phyloP scores from a whole-genome alignment of 75 land plant genomes.

The Pinus tabuliformis region DNA sequence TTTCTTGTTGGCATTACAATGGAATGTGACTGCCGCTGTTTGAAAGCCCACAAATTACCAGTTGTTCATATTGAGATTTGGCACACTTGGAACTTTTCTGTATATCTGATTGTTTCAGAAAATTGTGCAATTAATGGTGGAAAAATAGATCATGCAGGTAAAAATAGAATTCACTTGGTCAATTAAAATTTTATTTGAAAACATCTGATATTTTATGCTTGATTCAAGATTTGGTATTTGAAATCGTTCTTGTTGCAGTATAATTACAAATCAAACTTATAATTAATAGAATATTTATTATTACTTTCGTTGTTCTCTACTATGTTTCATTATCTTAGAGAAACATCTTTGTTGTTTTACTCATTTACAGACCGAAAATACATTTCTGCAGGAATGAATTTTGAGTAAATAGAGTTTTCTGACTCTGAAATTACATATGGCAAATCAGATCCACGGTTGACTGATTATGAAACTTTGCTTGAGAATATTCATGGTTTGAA shows the following conservation, averaged over 20 bases:
- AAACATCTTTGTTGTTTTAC: background rate
- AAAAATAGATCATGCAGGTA: background rate
- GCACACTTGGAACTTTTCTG: background rate
- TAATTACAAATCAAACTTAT: background rate
- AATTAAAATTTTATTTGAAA: background rate
- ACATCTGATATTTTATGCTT: background rate
- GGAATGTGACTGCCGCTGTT: background rate
- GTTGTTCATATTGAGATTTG: background rate
- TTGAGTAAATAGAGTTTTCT: background rate
- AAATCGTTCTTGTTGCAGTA: background rate
- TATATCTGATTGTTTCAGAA: background rate
- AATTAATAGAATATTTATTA: background rate
- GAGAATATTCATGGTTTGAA: conserved; percentile 70
- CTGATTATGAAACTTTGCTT: conserved; percentile 90
- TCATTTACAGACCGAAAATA: background rate
- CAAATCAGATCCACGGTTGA: conserved; percentile 81
- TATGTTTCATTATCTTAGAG: background rate
- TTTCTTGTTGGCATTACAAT: background rate
- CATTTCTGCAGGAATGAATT: background rate
- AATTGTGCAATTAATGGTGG: background rate
- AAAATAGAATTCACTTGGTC: background rate
- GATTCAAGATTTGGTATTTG: background rate
- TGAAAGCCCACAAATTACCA: background rate
- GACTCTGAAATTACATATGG: conserved; percentile 5
- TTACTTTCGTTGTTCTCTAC: background rate